These are phyloP conservation scores for Cercophora newfieldiana DNA, from an alignment of 495 filamentous ascomycete genomes.

Conservation along the genomic window DNA sequence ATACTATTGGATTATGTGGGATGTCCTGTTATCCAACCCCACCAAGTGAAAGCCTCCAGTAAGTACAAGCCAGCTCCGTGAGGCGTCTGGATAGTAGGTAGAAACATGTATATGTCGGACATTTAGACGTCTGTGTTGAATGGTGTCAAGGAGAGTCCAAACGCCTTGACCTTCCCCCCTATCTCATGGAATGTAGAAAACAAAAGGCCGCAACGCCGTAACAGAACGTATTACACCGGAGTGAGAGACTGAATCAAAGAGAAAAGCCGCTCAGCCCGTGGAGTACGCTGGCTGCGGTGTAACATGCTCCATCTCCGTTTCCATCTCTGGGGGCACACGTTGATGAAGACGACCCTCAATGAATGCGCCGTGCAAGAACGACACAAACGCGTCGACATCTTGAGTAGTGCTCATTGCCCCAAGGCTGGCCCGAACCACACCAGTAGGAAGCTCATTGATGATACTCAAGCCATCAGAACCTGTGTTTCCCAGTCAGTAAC, in stretches of 20 bases:
- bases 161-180: background rate
- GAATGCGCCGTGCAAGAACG: constrained; percentile 58
- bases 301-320: background rate
- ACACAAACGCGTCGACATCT: constrained; percentile 60
- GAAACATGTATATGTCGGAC: too few relatives aligned
- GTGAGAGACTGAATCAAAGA: background rate
- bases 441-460: constrained; percentile 36
- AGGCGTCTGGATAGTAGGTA: too few relatives aligned
- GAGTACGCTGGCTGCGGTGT: background rate
- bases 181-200: background rate
- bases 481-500: constrained; percentile 51
- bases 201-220: background rate
- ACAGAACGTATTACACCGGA: background rate
- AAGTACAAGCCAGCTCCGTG: too few relatives aligned
- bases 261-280: background rate
- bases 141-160: background rate
- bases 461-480: constrained; percentile 29
- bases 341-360: constrained; percentile 20
- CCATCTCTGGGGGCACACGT: background rate
- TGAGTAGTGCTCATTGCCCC: constrained; percentile 68
- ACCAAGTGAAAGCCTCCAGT: too few relatives aligned
- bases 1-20: too few relatives aligned
- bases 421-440: constrained; percentile 63
- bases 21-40: too few relatives aligned
- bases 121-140: background rate